Base-by-base conservation (phyloP, 306 rosid species). In the Glycine tomentella region DNA sequence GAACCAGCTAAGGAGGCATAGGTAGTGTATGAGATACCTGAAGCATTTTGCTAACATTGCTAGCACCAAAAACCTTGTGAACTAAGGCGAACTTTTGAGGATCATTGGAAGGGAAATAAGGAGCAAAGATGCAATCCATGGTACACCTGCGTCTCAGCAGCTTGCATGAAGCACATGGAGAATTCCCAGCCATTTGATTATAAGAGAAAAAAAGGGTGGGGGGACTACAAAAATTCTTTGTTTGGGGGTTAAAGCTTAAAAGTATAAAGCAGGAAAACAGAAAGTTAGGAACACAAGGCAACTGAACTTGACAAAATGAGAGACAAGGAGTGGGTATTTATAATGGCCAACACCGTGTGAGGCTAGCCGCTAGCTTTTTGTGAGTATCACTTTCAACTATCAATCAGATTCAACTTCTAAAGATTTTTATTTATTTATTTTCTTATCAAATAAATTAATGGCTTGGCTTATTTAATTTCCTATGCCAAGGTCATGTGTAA, bases 141-240 rank as follows among this genome's bases (percentile, higher is more conserved):
- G 93, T 86, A 11, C 99, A 95, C 10, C 98, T 88, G 56, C 99
- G 97, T 66, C 97, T 87, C 17, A 95, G 94, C 17, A 95, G 77
- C 86, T 95, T 95, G 92, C 99, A 95, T 57, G 99, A 95, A 58
- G 99, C 99, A 69, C 99, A 95, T 7, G 99, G 99, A 0, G 98
- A 90, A 84, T 75, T 88, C 45, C 97, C 97, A 40, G 75, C 88
- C 90, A 87, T 87, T 74, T 74, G 36, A 13, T 61, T 78, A 15
- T 58, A 3, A 46, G 46, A 49, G 40, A 12, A 42, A 58, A 51
- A 48, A 25, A 2, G 2, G 31, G 31, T 1, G 31, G 31, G 31
- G 31, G 31, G 31, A 25, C 31, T 25, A 0, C 31, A 20, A 42
- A 58, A 51, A 48, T 10, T 17, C 14, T 8, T 9, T 68, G 42